Percentiles rank a stretch among this genome's conserved stretches.
Conservation (phyloP, 1,139 yeast species). For the Arxiozyma slooffiae region DNA sequence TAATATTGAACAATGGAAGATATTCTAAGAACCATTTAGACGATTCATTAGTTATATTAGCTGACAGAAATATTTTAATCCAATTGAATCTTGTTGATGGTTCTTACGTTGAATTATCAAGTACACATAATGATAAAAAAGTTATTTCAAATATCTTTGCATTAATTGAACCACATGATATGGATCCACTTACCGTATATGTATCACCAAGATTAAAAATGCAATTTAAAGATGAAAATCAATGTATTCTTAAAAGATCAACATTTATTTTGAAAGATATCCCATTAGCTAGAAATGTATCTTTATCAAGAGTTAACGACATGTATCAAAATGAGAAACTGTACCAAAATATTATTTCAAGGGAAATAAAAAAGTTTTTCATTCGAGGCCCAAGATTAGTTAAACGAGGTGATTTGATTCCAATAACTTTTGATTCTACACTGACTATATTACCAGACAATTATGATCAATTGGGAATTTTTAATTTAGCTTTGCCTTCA, state of each 20-base stretch:
- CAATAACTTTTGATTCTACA: constrained; percentile 64
- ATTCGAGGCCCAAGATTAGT: constrained; percentile 51
- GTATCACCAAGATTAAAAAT: constrained; percentile 22
- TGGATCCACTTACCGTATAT: constrained; percentile 11
- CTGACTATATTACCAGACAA: constrained; percentile 26
- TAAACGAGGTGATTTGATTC: constrained; percentile 54
- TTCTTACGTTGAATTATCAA: constrained; percentile 11
- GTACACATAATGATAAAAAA: constrained; percentile 5
- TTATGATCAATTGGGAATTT: not conserved
- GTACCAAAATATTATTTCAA: constrained; percentile 60
- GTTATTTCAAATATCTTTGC: constrained; percentile 19
- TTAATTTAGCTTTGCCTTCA: constrained; percentile 29
- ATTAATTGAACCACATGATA: constrained; percentile 19
- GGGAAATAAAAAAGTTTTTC: constrained; percentile 55
- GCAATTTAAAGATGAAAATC: constrained; percentile 9
- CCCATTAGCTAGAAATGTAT: constrained; percentile 20
- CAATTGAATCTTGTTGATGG: constrained; percentile 22
- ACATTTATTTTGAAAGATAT: constrained; percentile 36
- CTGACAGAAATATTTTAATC: constrained; percentile 13
- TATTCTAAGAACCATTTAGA: constrained; percentile 7
- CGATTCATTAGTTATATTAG: constrained; percentile 23
- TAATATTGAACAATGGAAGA: constrained; percentile 10
- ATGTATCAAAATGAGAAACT: constrained; percentile 50
- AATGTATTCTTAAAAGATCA: constrained; percentile 18
- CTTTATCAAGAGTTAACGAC: constrained; percentile 23